These are phyloP conservation scores for Alternaria gansuensis DNA, from an alignment of 2,329 filamentous ascomycete genomes.

Conservation along the genomic window DNA sequence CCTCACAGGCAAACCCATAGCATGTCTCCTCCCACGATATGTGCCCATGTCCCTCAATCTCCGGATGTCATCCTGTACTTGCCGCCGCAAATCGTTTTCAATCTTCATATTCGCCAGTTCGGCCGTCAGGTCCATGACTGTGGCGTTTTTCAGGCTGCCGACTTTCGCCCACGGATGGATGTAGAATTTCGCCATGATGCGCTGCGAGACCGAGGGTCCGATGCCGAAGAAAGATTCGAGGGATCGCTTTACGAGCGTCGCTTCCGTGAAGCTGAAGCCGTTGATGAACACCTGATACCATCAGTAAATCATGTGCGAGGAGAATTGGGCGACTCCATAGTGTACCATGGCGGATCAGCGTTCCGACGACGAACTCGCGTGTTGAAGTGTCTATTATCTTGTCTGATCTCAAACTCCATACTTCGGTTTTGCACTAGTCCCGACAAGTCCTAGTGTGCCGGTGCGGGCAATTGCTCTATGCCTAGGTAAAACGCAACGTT, in stretches of 20 bases:
- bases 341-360: slow-evolving; percentile 40
- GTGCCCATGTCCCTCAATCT: slow-evolving; percentile 89
- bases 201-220: slow-evolving; percentile 59
- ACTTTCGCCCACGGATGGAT: slow-evolving; percentile 86
- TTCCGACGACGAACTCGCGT: slow-evolving; percentile 28
- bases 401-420: slow-evolving; percentile 20
- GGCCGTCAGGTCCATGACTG: slow-evolving; percentile 81
- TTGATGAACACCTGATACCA: slow-evolving; percentile 77
- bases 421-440: slow-evolving; percentile 18
- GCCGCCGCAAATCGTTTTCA: slow-evolving; percentile 83
- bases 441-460: slow-evolving; percentile 24
- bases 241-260: slow-evolving; percentile 81
- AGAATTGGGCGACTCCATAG: slow-evolving; percentile 3
- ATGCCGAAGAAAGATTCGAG: slow-evolving; percentile 62
- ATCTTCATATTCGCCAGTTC: slow-evolving; percentile 92
- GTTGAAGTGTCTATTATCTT: slow-evolving; percentile 25
- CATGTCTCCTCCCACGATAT: slow-evolving; percentile 88
- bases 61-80: slow-evolving; percentile 84
- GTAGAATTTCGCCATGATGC: slow-evolving; percentile 86
- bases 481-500: slow-evolving; percentile 45
- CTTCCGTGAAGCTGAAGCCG: slow-evolving; percentile 85
- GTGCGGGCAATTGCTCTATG: slow-evolving; percentile 21
- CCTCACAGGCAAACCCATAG: slow-evolving; percentile 88
- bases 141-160: slow-evolving; percentile 76
- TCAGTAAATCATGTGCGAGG: slow-evolving; percentile 23